phyloP scores from a whole-genome alignment of 2,329 filamentous ascomycete genomes.

The Sporothrix sp. region DNA sequence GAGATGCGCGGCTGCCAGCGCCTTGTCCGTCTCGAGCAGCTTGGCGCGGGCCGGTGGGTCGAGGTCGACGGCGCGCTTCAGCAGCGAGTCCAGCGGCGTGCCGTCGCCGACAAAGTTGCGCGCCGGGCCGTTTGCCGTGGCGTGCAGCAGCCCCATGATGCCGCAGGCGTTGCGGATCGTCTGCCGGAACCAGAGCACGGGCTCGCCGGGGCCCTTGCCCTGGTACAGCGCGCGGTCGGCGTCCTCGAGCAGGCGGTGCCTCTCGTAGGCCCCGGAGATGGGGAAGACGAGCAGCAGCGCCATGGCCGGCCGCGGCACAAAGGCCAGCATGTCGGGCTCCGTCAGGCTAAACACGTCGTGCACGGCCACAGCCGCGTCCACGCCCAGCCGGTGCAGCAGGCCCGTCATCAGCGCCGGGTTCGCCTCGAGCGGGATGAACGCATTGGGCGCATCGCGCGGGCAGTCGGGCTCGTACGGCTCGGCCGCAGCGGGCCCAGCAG shows the following conservation, averaged over 20 bases:
- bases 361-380: constrained; percentile 66
- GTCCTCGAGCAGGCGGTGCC: constrained; percentile 66
- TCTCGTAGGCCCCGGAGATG: constrained; percentile 69
- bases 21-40: constrained; percentile 66
- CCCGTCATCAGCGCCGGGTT: constrained; percentile 84
- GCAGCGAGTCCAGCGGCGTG: constrained; percentile 53
- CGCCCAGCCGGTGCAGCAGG: constrained; percentile 73
- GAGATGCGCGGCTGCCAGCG: constrained; percentile 68
- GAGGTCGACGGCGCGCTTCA: constrained; percentile 61
- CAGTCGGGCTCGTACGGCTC: constrained; percentile 6
- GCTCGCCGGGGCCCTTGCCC: constrained; percentile 57
- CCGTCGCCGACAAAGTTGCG: constrained; percentile 46
- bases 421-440: constrained; percentile 54
- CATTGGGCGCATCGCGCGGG: constrained; percentile 15
- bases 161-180: constrained; percentile 93
- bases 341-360: constrained; percentile 89
- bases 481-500: background rate
- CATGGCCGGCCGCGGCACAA: constrained; percentile 79
- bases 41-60: constrained; percentile 55
- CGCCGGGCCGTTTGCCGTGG: constrained; percentile 66
- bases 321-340: constrained; percentile 72
- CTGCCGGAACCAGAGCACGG: constrained; percentile 88
- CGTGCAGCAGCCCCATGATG: constrained; percentile 79
- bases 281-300: constrained; percentile 91
- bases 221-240: constrained; percentile 50